phyloP scores from a whole-genome alignment of 2,329 filamentous ascomycete genomes.

The Cadophora malorum region DNA sequence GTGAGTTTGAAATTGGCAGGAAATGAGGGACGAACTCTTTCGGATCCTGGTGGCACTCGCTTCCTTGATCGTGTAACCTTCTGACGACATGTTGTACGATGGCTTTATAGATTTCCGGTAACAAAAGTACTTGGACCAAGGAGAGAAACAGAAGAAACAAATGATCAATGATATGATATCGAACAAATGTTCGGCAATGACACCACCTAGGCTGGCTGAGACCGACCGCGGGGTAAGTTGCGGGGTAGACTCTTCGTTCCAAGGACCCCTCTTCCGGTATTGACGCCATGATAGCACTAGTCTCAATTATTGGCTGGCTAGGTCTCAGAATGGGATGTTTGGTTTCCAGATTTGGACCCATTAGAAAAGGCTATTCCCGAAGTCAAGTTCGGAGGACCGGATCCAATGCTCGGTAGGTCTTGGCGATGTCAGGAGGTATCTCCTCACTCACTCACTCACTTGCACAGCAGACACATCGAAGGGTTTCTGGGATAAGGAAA shows the following conservation, averaged over 20 bases:
- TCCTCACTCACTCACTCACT: background rate
- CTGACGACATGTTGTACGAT: background rate
- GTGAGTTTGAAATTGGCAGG: background rate
- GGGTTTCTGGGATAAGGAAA: background rate
- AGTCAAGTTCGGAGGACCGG: background rate
- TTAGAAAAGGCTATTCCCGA: slow-evolving; percentile 1
- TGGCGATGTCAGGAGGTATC: background rate
- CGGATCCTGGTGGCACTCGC: slow-evolving; percentile 8
- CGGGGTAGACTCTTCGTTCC: background rate
- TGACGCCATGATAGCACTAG: background rate
- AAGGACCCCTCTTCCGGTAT: background rate
- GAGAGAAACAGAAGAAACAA: background rate
- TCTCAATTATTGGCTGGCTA: background rate
- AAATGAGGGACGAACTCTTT: slow-evolving; percentile 9
- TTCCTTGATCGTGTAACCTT: slow-evolving; percentile 7
- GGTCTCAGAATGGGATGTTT: background rate
- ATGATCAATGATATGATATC: background rate
- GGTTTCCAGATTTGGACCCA: background rate
- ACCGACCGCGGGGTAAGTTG: slow-evolving; percentile 7
- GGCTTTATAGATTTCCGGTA: background rate
- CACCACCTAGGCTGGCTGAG: background rate
- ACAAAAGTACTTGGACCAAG: background rate
- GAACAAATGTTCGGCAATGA: background rate
- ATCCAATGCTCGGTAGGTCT: background rate
- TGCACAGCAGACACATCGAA: background rate